These are phyloP conservation scores for Bauhinia variegata DNA, from an alignment of 306 rosid genomes.

Conservation along the genomic window DNA sequence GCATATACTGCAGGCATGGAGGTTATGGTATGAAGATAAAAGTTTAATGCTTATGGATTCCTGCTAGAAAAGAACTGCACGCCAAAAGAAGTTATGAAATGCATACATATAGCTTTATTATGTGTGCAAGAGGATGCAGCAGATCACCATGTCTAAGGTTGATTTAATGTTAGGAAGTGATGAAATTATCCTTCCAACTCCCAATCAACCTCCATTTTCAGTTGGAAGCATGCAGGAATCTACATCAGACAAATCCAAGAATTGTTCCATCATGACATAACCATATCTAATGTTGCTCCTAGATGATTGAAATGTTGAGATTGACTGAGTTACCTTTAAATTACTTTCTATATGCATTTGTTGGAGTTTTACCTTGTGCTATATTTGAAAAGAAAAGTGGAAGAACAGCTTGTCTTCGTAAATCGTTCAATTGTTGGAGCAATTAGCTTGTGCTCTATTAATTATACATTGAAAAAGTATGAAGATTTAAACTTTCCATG, in stretches of 20 bases:
- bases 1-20: conserved; percentile 39
- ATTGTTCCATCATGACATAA: neutral
- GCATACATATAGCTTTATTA: conserved; percentile 36
- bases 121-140: conserved; percentile 43
- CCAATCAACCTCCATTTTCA: conserved; percentile 30
- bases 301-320: neutral
- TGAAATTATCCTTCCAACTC: conserved; percentile 24
- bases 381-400: no score
- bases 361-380: no score
- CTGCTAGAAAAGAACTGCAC: conserved; percentile 9
- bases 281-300: neutral
- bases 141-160: conserved; percentile 32
- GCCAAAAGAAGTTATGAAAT: conserved; percentile 2
- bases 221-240: neutral
- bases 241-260: neutral
- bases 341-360: no score
- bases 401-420: no score
- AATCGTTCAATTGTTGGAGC: no score
- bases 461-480: no score
- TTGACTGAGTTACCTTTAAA: no score
- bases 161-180: conserved; percentile 25
- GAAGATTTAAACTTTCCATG: no score
- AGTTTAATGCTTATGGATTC: conserved; percentile 33
- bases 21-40: conserved; percentile 36
- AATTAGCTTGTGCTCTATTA: no score